These are phyloP conservation scores for Penicillium carneum DNA, from an alignment of 2,329 filamentous ascomycete species.

Conservation along the genomic window DNA sequence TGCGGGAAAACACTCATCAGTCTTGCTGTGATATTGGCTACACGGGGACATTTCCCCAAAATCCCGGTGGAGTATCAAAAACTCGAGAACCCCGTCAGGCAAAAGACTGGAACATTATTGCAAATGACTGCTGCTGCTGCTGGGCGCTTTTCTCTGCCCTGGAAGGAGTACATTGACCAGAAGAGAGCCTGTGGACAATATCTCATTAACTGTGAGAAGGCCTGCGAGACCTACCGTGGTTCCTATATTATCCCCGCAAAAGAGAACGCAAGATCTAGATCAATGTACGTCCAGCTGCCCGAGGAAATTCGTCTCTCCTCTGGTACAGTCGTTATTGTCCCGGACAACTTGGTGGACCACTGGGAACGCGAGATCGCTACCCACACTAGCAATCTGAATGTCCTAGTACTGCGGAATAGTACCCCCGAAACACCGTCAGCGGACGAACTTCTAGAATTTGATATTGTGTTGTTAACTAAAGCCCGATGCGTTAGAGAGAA, in stretches of 20 bases:
- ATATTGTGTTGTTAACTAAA: conserved; percentile 80
- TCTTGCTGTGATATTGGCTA: conserved; percentile 77
- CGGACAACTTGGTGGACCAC: conserved; percentile 81
- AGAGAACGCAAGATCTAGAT: conserved; percentile 15
- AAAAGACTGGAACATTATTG: conserved; percentile 67
- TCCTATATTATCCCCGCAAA: conserved; percentile 63
- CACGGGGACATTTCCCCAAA: conserved; percentile 70
- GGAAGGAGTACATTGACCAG: conserved; percentile 67
- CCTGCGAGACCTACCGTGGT: conserved; percentile 65
- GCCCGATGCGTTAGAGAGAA: conserved; percentile 74
- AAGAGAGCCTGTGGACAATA: conserved; percentile 57
- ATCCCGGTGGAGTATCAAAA: conserved; percentile 69
- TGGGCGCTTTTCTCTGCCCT: conserved; percentile 72
- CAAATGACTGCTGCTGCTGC: conserved; percentile 78
- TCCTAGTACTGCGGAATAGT: conserved; percentile 67
- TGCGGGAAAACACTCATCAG: conserved; percentile 88
- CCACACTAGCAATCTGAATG: conserved; percentile 72
- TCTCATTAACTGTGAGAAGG: conserved; percentile 62
- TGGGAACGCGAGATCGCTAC: conserved; percentile 83
- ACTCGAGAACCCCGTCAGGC: conserved; percentile 51
- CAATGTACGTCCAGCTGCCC: conserved; percentile 41
- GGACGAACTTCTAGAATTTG: conserved; percentile 68
- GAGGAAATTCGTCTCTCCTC: conserved; percentile 67
- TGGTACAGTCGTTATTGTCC: conserved; percentile 79
- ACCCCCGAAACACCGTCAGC: conserved; percentile 62